Percentiles rank a stretch among this genome's conserved stretches.
Conservation (phyloP, 768 basidiomycete species). For the Strobilomyces dryophilus region DNA sequence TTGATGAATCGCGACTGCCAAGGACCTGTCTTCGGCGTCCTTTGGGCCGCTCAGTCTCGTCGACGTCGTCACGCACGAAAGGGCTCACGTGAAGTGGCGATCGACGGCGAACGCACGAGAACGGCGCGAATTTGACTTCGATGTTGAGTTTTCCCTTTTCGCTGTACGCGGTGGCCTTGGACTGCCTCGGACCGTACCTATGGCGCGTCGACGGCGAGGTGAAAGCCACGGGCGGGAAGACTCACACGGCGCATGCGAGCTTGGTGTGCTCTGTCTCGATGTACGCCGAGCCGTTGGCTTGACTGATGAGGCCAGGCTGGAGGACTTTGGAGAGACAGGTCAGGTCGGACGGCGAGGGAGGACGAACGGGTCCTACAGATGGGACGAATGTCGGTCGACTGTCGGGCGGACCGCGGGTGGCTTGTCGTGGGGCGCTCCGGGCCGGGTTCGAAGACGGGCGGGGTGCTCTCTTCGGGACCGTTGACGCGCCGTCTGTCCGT, state of each 20-base stretch:
- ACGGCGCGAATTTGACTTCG: conserved; percentile 96
- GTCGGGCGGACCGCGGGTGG: conserved; percentile 46
- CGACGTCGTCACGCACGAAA: not conserved
- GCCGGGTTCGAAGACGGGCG: conserved; percentile 53
- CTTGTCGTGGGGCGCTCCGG: conserved; percentile 22
- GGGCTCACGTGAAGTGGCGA: conserved; percentile 79
- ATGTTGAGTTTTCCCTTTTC: conserved; percentile 90
- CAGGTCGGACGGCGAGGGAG: not conserved
- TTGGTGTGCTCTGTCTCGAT: conserved; percentile 91
- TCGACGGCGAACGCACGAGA: conserved; percentile 73
- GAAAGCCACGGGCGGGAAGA: conserved; percentile 12
- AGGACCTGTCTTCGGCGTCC: conserved; percentile 92
- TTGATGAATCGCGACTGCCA: conserved; percentile 82
- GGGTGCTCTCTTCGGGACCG: conserved; percentile 80
- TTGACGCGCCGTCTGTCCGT: conserved; percentile 88
- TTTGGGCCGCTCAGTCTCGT: conserved; percentile 31
- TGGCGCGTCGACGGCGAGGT: conserved; percentile 3
- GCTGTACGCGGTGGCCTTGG: conserved; percentile 74
- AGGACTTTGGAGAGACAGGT: conserved; percentile 52
- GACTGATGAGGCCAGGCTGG: conserved; percentile 83
- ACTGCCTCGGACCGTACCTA: conserved; percentile 84
- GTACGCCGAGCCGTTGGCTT: conserved; percentile 96
- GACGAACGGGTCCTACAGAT: conserved; percentile 59
- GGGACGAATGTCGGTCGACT: conserved; percentile 66
- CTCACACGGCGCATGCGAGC: conserved; percentile 94